Evolutionary conservation across 2,329 filamentous ascomycete genomes (phyloP).

Genomic region (Nannizziopsis arthrosporioides): DNA sequence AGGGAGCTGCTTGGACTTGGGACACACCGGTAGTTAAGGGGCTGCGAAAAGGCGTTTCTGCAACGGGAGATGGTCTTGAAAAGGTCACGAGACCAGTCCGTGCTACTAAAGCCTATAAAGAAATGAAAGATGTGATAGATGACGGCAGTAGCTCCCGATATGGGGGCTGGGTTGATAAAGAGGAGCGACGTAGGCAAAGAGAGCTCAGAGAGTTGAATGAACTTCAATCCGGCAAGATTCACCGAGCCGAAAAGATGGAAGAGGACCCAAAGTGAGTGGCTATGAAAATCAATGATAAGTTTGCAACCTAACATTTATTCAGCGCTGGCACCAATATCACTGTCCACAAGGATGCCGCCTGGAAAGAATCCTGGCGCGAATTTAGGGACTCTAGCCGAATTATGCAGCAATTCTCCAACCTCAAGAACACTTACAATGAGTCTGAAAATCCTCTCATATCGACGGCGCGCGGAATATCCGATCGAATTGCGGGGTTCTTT

Average conservation of each 20-base stretch:
- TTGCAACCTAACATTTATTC: conserved; percentile 23
- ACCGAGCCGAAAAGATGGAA: conserved; percentile 50
- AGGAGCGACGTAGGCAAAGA: conserved; percentile 71
- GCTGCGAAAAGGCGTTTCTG: conserved; percentile 71
- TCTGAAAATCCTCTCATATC: conserved; percentile 93
- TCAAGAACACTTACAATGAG: conserved; percentile 83
- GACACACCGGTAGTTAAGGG: conserved; percentile 89
- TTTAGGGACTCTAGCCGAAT: conserved; percentile 84
- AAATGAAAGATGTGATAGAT: conserved; percentile 87
- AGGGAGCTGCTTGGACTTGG: conserved; percentile 93
- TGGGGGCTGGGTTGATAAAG: conserved; percentile 92
- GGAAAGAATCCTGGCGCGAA: conserved; percentile 96
- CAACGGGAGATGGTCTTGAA: conserved; percentile 76
- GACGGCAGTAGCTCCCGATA: conserved; percentile 94
- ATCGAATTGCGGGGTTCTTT: conserved; percentile 88
- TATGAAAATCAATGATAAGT: conserved; percentile 11
- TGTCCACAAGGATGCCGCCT: conserved; percentile 89
- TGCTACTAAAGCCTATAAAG: conserved; percentile 87
- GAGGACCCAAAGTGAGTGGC: conserved; percentile 74
- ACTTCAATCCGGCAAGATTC: conserved; percentile 39
- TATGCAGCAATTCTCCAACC: conserved; percentile 75
- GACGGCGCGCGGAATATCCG: conserved; percentile 86
- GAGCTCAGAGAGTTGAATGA: conserved; percentile 59
- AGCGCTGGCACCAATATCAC: conserved; percentile 92
- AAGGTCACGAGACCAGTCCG: conserved; percentile 90